Evolutionary conservation across 345 rosid genomes (phyloP).

Genomic region (Alliaria petiolata): DNA sequence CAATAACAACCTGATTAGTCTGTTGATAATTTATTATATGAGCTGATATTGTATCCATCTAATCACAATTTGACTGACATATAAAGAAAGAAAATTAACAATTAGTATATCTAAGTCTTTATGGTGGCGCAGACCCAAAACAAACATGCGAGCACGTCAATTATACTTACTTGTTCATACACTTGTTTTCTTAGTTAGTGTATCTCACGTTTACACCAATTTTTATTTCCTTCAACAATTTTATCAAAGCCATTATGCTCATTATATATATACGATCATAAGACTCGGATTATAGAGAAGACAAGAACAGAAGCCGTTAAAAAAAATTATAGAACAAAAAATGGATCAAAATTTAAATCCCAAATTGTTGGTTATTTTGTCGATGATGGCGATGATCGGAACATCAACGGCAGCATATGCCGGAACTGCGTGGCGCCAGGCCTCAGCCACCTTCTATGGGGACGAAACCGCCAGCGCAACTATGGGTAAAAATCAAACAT

Average conservation of each 20-base stretch:
- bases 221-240: neutral
- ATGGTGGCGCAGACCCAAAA: constrained; percentile 21
- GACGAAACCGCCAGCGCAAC: constrained; percentile 61
- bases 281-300: constrained; percentile 11
- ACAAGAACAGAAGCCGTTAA: neutral
- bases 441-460: constrained; percentile 67
- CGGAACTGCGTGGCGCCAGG: constrained; percentile 46
- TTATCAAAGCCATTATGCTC: neutral
- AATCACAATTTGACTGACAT: neutral
- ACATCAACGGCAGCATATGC: constrained; percentile 26
- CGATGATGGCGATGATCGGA: constrained; percentile 14
- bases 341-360: constrained; percentile 23
- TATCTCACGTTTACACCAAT: constrained; percentile 30
- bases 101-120: neutral
- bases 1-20: too few species aligned
- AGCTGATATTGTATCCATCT: too few species aligned
- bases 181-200: constrained; percentile 30
- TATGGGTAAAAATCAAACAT: constrained; percentile 40
- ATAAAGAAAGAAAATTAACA: neutral
- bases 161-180: constrained; percentile 4
- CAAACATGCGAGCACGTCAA: constrained; percentile 29
- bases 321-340: neutral
- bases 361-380: constrained; percentile 22
- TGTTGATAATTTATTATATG: too few species aligned
- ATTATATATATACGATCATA: neutral